Conservation (phyloP, 169 alveolate species). For the Amoebophrya sp. region DNA sequence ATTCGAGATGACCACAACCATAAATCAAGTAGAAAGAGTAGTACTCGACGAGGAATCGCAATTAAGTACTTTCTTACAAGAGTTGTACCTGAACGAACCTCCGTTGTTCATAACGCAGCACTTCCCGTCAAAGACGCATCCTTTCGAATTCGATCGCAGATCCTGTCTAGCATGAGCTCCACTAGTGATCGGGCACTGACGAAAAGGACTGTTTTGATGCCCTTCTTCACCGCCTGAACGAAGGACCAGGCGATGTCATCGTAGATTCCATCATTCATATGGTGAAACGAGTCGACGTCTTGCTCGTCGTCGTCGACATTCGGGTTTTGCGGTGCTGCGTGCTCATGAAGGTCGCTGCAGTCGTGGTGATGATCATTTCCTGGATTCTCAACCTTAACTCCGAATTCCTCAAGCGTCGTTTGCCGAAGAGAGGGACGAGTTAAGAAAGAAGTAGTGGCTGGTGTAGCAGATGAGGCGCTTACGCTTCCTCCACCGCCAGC, state of each 20-base stretch:
- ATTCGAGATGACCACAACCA: too few species aligned
- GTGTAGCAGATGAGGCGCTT: neutral
- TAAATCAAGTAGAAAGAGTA: too few species aligned
- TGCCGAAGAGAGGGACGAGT: too few species aligned
- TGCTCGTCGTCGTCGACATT: neutral
- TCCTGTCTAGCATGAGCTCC: neutral
- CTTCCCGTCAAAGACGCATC: neutral
- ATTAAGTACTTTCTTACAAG: too few species aligned
- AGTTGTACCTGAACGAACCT: too few species aligned
- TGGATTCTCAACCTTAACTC: neutral
- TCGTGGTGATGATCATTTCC: neutral
- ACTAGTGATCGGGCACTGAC: neutral
- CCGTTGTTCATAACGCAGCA: too few species aligned
- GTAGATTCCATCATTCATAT: neutral
- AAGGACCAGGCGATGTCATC: constrained; percentile 13
- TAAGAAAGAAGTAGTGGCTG: neutral
- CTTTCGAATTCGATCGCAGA: neutral
- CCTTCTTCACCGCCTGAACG: constrained; percentile 3
- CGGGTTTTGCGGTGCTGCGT: too few species aligned
- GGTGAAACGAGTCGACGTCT: constrained; percentile 5
- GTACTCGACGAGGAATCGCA: too few species aligned
- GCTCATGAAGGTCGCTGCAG: too few species aligned
- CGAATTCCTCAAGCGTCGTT: neutral
- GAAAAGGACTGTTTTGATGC: neutral
- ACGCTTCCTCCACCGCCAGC: neutral